Conservation (phyloP, 768 basidiomycete species). For the Tephrocybe rancida region DNA sequence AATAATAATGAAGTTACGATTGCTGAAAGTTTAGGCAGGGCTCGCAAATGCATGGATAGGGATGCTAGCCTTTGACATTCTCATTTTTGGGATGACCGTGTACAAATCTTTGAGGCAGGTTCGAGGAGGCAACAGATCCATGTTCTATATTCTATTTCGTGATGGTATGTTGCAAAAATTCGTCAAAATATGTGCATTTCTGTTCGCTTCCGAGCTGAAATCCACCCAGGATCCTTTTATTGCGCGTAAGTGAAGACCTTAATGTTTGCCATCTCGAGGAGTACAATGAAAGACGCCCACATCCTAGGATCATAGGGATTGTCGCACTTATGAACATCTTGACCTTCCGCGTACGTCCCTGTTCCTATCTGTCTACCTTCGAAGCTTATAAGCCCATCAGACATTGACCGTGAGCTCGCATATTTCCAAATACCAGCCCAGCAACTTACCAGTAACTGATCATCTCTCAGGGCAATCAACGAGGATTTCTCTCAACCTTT, state of each 20-base stretch:
- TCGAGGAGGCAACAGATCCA: constrained; percentile 18
- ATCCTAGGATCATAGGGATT: constrained; percentile 20
- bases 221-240: not conserved
- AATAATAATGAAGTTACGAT: not conserved
- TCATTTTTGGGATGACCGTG: constrained; percentile 43
- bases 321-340: constrained; percentile 19
- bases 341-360: constrained; percentile 19
- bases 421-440: not conserved
- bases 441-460: not conserved
- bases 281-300: not conserved
- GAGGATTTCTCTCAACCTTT: constrained; percentile 20
- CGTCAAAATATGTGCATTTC: not conserved
- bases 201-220: not conserved
- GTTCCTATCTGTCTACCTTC: not conserved
- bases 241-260: not conserved
- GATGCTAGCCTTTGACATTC: constrained; percentile 39
- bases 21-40: constrained; percentile 17
- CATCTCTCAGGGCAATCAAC: constrained; percentile 10
- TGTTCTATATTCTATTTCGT: constrained; percentile 35
- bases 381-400: constrained; percentile 5
- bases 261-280: not conserved
- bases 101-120: constrained; percentile 32
- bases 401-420: constrained; percentile 10
- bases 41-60: constrained; percentile 39
- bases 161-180: constrained; percentile 40